A percentile compares a stretch with the other conserved stretches of the same genome.
phyloP scores from a whole-genome alignment of 2,329 filamentous ascomycete genomes.

The Microcera coccophila region DNA sequence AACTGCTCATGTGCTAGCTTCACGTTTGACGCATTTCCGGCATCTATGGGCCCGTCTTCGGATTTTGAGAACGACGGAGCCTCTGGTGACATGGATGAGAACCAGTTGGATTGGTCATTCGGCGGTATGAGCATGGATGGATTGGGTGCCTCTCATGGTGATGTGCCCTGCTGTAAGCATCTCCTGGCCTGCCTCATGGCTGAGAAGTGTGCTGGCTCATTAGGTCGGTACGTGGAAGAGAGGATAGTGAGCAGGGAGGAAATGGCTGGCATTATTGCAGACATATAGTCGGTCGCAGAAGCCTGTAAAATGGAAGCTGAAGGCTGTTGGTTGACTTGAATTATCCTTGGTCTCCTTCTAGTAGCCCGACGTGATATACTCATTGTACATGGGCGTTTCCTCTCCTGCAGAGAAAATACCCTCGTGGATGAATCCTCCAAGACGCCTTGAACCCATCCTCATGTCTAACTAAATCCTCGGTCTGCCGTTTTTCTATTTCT shows the following conservation, averaged over 20 bases:
- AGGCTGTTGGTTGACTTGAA: slow-evolving; percentile 12
- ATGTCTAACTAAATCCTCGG: slow-evolving; percentile 13
- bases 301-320: not conserved
- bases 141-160: slow-evolving; percentile 22
- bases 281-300: slow-evolving; percentile 26
- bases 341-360: slow-evolving; percentile 24
- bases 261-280: slow-evolving; percentile 64
- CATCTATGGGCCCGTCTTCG: not conserved
- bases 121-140: slow-evolving; percentile 48
- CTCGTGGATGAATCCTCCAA: slow-evolving; percentile 16
- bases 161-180: slow-evolving; percentile 75
- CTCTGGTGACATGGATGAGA: not conserved
- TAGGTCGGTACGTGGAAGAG: slow-evolving; percentile 55
- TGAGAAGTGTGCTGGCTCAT: slow-evolving; percentile 57
- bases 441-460: slow-evolving; percentile 20
- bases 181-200: slow-evolving; percentile 77
- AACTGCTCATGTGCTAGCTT: slow-evolving; percentile 89
- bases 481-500: slow-evolving; percentile 14
- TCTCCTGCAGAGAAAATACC: slow-evolving; percentile 17
- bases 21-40: slow-evolving; percentile 63
- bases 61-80: not conserved
- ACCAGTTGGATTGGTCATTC: slow-evolving; percentile 36
- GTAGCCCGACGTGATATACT: slow-evolving; percentile 26
- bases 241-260: slow-evolving; percentile 58
- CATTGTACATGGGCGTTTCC: slow-evolving; percentile 29